Base-by-base conservation (phyloP, 1,139 yeast genomes). In the Saccharomyces pastorianus region DNA sequence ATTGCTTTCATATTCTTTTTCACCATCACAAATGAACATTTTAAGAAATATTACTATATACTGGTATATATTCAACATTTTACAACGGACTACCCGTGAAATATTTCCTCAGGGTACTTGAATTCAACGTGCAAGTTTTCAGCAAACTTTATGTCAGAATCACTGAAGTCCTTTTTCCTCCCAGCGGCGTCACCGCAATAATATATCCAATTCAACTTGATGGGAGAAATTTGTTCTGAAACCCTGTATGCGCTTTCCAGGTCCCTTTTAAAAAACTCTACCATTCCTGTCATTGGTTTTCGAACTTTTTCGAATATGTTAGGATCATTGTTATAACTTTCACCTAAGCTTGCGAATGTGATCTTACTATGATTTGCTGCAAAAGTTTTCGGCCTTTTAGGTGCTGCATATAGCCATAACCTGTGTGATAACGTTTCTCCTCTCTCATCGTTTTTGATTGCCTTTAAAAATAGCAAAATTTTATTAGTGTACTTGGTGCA, bases 101-200 rank as follows among this genome's bases (percentile, higher is more conserved):
- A 63, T 23, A 74, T 76, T 55, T 84, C 83, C 64, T 91, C 97
- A 0, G 98, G 97, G 0, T 82, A 73, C 54, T 71, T 71, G 65
- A 88, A 90, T 42, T 64, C 61, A 2, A 90, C 50, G 0, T 80
- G 79, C 1, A 79, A 65, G 26, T 73, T 76, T 50, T 73, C 62
- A 0, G 98, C 96, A 74, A 91, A 89, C 56, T 58, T 64, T 59
- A 69, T 70, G 67, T 91, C 98, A 53, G 88, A 79, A 62, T 88
- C 91, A 76, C 91, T 86, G 67, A 84, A 85, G 68, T 91, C 98
- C 0, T 65, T 68, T 1, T 68, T 64, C 53, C 98, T 74, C 0
- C 98, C 99, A 6, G 97, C 98, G 0, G 98, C 98, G 73, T 93
- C 99, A 4, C 99, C 99, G n/a, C 91, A 91, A 66, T 72, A 93